These are phyloP conservation scores for Athelia psychrophila DNA, from an alignment of 1,284 basidiomycete species.

Conservation along the genomic window DNA sequence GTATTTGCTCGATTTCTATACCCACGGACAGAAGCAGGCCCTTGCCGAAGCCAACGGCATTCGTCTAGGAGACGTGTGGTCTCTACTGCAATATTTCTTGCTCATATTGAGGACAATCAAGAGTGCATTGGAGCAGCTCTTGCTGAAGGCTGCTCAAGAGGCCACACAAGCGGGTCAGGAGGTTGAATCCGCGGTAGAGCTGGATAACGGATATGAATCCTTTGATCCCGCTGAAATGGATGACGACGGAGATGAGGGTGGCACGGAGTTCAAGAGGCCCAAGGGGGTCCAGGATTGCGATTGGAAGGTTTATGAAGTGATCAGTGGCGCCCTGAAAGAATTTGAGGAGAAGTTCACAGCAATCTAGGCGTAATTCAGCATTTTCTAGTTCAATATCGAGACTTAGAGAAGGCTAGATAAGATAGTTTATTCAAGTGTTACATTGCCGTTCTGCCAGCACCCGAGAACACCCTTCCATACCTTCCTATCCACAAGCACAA, in stretches of 20 bases:
- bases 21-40: slow-evolving; percentile 53
- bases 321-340: slow-evolving; percentile 40
- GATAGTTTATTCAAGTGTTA: no score
- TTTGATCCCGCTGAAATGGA: slow-evolving; percentile 25
- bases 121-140: slow-evolving; percentile 41
- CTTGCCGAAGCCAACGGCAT: slow-evolving; percentile 50
- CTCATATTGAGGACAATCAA: slow-evolving; percentile 47
- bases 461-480: slow-evolving; percentile 71
- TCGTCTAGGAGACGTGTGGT: slow-evolving; percentile 60
- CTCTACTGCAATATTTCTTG: slow-evolving; percentile 53
- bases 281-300: slow-evolving; percentile 40
- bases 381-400: no score
- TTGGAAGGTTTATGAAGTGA: slow-evolving; percentile 55
- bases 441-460: no score
- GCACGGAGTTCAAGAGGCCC: slow-evolving; percentile 26
- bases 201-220: slow-evolving; percentile 34
- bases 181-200: slow-evolving; percentile 15
- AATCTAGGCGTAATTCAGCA: slow-evolving; percentile 51
- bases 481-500: slow-evolving; percentile 78
- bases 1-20: slow-evolving; percentile 65
- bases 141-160: slow-evolving; percentile 28
- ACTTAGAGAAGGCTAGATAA: no score
- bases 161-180: slow-evolving; percentile 17
- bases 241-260: slow-evolving; percentile 15
- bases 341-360: slow-evolving; percentile 53